Evolutionary conservation across 768 basidiomycete species (phyloP), one percentile per base, ranked within the genome.

Genomic region (Leucocoprinus sp.): DNA sequence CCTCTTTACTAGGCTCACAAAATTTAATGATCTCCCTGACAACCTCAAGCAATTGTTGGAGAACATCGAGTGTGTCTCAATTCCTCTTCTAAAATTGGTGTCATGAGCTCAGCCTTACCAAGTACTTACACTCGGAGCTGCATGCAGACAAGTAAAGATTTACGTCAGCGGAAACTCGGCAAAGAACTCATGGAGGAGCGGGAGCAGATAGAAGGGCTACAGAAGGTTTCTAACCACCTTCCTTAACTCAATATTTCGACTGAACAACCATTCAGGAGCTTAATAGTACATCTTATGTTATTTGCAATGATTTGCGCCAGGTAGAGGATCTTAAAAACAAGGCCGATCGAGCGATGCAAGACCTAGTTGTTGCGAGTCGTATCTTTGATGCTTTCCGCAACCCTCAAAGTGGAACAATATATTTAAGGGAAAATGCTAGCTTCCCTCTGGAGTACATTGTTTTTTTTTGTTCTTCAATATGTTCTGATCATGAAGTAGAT

Each of bases 21-120:
- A 87, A 57, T 91, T 88, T 61, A 91, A 90, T 43, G 88, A 91
- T 57, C 62, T 90, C 3, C 80, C 84, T 1, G 86, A 90, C 41
- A 70, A 77, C 2, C 50, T 80, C 17, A 84, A 78, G 62, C 78
- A 64, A 50, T 67, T 62, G 3, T 67, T 91, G 14, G 88, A 89
- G 55, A 58, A 60, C 29, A 74, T 91, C 34, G 88, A 91, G 88
- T 90, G 52, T 48, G 78, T 54, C 22, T 27, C 29, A 38, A 14
- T 24, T 34, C 40, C 27, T 28, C 37, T 19, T 21, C 40, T n/a
- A n/a, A 15, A 29, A 12, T 47, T 14, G 49, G 5, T 42, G 5
- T 51, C 17, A 38, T 52, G 54, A 15, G 50, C 56, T 41, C 37
- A 35, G 24, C 15, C 9, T 15, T 42, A 12, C 43, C 33, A 46